Evolutionary conservation across 257 asterid genomes (phyloP).

Genomic region (Gynochthodes officinalis): DNA sequence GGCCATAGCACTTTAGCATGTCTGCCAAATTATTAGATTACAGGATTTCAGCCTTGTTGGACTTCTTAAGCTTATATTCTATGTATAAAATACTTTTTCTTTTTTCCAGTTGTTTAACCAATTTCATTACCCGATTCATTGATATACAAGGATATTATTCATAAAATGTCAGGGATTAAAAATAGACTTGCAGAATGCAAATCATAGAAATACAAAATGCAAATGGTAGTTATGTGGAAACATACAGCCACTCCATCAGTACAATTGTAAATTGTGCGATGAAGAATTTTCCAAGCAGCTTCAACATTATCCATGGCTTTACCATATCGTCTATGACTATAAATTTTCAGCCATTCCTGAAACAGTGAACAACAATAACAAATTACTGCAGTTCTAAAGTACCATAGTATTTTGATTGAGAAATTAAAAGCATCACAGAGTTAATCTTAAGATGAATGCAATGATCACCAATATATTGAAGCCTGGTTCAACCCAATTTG

Average conservation of each 20-base stretch:
- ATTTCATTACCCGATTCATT: neutral
- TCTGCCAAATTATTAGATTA: neutral
- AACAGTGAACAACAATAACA: conserved; percentile 19
- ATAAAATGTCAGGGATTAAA: neutral
- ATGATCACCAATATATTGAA: neutral
- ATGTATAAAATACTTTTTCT: neutral
- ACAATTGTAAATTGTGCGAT: conserved; percentile 82
- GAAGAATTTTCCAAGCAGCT: conserved; percentile 87
- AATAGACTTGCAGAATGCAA: neutral
- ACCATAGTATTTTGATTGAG: neutral
- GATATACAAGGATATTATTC: neutral
- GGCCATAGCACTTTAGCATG: neutral
- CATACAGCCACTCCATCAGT: conserved; percentile 91
- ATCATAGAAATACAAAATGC: neutral
- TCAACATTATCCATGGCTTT: conserved; percentile 57
- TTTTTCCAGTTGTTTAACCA: neutral
- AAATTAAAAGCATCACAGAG: neutral
- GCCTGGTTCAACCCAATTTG: neutral
- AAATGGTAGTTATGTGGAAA: conserved; percentile 18
- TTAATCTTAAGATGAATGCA: neutral
- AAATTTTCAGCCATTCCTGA: conserved; percentile 83
- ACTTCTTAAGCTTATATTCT: neutral
- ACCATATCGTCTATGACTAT: conserved; percentile 89
- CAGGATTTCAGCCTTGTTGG: neutral
- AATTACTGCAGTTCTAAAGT: neutral